Base-by-base conservation (phyloP, 2,329 filamentous ascomycete genomes). In the Pseudocercospora eumusae region DNA sequence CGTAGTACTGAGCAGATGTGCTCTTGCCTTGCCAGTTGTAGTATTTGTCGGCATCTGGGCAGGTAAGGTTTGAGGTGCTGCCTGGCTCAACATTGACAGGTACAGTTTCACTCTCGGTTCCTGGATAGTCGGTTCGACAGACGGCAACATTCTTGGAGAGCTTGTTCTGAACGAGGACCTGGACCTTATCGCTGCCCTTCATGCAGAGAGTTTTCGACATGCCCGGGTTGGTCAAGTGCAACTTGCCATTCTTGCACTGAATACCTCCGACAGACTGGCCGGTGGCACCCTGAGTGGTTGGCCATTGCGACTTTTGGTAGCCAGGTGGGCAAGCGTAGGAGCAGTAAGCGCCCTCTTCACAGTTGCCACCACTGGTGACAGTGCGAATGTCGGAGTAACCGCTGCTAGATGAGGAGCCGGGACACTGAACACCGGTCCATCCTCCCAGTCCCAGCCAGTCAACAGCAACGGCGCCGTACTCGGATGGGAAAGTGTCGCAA, bases 101-200 rank as follows among this genome's bases (percentile, higher is more conserved):
- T 62, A 98, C 84, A 59, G 90, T 91, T 87, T 96, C 93, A 70
- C 83, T 83, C 81, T 99, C 95, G 62, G 87, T 92, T 74, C 92
- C 93, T 65, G 95, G 95, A 79, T 99, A 99, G 77, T 97, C 92
- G 68, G 95, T 98, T 77, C 92, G 92, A 86, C 95, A 99, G 69
- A 96, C 84, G 49, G 89, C 84, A 27, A 91, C 88, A 47, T 84
- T 79, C 40, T 84, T 74, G 55, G 77, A 73, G 33, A 97, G 82
- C 59, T 88, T 86, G 83, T 96, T 99, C 76, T 88, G 74, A 63
- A 96, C 85, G 63, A 82, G 81, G 68, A 97, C 85, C 67, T 70
- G 75, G 66, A 82, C 77, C 52, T 88, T 85, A 44, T 87, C 86
- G 55, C 84, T 83, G 65, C 93, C 92, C 31, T 79, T 69, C 72